Evolutionary conservation across 176 grass and related monocot genomes (phyloP).

Genomic region (Phoenix dactylifera): DNA sequence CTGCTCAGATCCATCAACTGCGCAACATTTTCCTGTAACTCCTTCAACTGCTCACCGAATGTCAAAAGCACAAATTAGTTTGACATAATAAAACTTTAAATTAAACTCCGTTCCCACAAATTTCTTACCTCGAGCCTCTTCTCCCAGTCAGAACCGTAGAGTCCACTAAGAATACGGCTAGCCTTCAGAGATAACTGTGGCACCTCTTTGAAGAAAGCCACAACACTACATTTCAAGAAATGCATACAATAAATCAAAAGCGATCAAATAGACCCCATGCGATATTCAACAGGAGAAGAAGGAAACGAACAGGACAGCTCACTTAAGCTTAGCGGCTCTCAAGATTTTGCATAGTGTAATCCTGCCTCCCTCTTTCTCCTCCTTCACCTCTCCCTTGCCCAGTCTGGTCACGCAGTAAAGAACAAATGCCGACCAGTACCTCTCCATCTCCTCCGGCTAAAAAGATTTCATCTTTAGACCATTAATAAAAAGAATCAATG

Average conservation of each 20-base stretch:
- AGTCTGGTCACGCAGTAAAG: slow-evolving; percentile 58
- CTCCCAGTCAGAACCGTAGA: slow-evolving; percentile 69
- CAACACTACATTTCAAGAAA: slow-evolving; percentile 33
- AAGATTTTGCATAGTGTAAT: slow-evolving; percentile 50
- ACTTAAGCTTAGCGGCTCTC: slow-evolving; percentile 59
- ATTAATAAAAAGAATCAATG: slow-evolving; percentile 1
- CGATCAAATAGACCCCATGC: no score
- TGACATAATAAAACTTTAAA: no score
- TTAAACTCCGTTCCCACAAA: no score
- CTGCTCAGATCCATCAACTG: slow-evolving; percentile 65
- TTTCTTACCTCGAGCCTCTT: slow-evolving; percentile 46
- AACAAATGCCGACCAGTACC: slow-evolving; percentile 57
- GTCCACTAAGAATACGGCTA: slow-evolving; percentile 26
- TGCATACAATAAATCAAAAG: neutral
- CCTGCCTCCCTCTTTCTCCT: slow-evolving; percentile 26
- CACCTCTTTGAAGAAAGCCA: slow-evolving; percentile 70
- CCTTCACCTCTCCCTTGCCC: slow-evolving; percentile 27
- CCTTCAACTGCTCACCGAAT: slow-evolving; percentile 47
- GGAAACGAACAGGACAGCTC: slow-evolving; percentile 10
- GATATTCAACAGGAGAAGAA: neutral
- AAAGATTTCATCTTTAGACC: slow-evolving; percentile 18
- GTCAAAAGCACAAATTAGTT: neutral
- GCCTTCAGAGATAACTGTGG: slow-evolving; percentile 50
- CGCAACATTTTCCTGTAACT: slow-evolving; percentile 43
- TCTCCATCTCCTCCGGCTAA: slow-evolving; percentile 53